phyloP scores from a whole-genome alignment of 2,329 filamentous ascomycete genomes.

The Zelopaecilomyces penicillatus region DNA sequence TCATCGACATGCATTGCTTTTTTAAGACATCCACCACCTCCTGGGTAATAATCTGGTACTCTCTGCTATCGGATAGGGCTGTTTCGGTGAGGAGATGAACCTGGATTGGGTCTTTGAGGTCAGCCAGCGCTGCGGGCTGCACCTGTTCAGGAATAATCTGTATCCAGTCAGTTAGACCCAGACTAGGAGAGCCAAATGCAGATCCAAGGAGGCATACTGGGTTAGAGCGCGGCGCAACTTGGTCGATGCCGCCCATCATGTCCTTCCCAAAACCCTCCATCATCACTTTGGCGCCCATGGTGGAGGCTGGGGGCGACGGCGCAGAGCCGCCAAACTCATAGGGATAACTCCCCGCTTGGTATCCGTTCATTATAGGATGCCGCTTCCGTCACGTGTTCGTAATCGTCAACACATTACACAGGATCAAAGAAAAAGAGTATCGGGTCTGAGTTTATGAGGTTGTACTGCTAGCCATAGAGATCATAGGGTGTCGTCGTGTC shows the following conservation, averaged over 20 bases:
- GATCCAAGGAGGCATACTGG: neutral
- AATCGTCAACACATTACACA: conserved; percentile 15
- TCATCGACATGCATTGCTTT: conserved; percentile 68
- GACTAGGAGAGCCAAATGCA: neutral
- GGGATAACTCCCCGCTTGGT: conserved; percentile 24
- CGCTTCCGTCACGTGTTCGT: conserved; percentile 12
- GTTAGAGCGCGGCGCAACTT: conserved; percentile 22
- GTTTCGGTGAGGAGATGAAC: conserved; percentile 92
- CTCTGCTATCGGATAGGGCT: conserved; percentile 77
- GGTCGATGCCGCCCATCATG: conserved; percentile 44
- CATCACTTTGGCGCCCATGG: conserved; percentile 39
- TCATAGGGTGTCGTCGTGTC: neutral
- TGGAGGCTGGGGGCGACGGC: conserved; percentile 24
- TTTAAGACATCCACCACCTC: conserved; percentile 90
- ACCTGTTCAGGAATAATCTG: conserved; percentile 44
- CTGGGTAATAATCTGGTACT: conserved; percentile 77
- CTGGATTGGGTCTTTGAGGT: conserved; percentile 65
- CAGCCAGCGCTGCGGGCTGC: conserved; percentile 49
- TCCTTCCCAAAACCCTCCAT: conserved; percentile 53
- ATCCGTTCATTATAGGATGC: conserved; percentile 30
- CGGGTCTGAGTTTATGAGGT: neutral
- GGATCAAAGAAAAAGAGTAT: neutral
- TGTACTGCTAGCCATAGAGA: neutral
- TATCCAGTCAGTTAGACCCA: conserved; percentile 8
- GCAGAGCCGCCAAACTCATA: conserved; percentile 27